phyloP scores from a whole-genome alignment of 805 yeast genomes.

The Candida adriatica region DNA sequence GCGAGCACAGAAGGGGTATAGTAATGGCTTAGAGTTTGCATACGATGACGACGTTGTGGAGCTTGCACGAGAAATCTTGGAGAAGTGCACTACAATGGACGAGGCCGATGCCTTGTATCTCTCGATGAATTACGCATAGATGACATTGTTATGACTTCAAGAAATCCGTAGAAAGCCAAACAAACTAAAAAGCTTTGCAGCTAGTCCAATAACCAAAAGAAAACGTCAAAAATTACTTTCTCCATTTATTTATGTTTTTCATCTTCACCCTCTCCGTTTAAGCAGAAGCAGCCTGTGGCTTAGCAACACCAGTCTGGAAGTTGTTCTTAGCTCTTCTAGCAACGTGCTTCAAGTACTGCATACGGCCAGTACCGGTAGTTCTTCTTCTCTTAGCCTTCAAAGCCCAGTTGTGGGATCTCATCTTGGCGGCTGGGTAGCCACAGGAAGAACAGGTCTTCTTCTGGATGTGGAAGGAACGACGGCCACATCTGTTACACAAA shows the following conservation, averaged over 20 bases:
- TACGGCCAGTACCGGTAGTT: slow-evolving; percentile 99
- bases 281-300: slow-evolving; percentile 48
- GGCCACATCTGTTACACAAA: slow-evolving; percentile 98
- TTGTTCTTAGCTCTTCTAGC: slow-evolving; percentile 98
- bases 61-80: slow-evolving; percentile 64
- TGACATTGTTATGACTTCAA: background rate
- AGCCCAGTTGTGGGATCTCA: slow-evolving; percentile 99
- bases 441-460: slow-evolving; percentile 98
- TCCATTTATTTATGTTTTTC: no score
- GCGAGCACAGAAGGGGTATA: slow-evolving; percentile 34
- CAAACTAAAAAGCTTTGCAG: slow-evolving; percentile 1
- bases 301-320: slow-evolving; percentile 85
- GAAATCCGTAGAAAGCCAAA: slow-evolving; percentile 4
- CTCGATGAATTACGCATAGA: slow-evolving; percentile 36
- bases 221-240: no score
- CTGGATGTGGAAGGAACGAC: slow-evolving; percentile 98
- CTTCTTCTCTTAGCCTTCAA: slow-evolving; percentile 98
- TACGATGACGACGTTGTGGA: slow-evolving; percentile 60
- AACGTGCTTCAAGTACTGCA: slow-evolving; percentile 95
- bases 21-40: slow-evolving; percentile 57
- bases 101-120: slow-evolving; percentile 71
- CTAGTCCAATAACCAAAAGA: no score
- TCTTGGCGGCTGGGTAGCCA: slow-evolving; percentile 99
- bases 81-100: slow-evolving; percentile 61
- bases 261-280: no score